These are phyloP conservation scores for Chaetomiaceae sp. DNA, from an alignment of 2,329 filamentous ascomycete species.

Conservation along the genomic window DNA sequence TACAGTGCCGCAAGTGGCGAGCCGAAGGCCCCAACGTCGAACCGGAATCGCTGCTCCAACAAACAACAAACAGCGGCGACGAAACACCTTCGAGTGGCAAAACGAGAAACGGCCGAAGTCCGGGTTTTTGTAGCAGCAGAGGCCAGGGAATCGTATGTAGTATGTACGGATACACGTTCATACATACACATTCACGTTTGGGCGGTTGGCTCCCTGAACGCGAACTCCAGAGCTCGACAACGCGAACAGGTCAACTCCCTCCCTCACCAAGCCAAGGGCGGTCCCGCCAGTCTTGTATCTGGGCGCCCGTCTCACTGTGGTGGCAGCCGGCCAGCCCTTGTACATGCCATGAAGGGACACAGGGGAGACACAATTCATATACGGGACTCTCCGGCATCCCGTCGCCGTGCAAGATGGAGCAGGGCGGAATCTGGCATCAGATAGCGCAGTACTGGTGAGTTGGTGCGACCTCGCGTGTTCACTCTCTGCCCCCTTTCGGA, in stretches of 20 bases:
- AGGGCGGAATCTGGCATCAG: conserved; percentile 20
- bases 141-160: neutral
- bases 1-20: too few species aligned
- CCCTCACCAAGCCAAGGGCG: neutral
- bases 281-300: neutral
- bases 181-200: neutral
- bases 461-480: neutral
- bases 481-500: neutral
- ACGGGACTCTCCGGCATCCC: neutral
- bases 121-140: neutral
- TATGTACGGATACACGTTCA: conserved; percentile 6
- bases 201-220: neutral
- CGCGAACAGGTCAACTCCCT: neutral
- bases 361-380: neutral
- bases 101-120: neutral
- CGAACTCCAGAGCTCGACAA: neutral
- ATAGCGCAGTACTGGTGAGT: conserved; percentile 12
- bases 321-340: neutral
- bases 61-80: too few species aligned
- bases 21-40: too few species aligned
- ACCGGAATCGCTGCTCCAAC: too few species aligned
- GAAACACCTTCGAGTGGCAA: too few species aligned
- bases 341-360: conserved; percentile 8
- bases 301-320: neutral
- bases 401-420: neutral